Percentiles rank a stretch among this genome's conserved stretches.
These are phyloP conservation scores for Cadophora malorum DNA, from an alignment of 2,329 filamentous ascomycete genomes.

Conservation along the genomic window DNA sequence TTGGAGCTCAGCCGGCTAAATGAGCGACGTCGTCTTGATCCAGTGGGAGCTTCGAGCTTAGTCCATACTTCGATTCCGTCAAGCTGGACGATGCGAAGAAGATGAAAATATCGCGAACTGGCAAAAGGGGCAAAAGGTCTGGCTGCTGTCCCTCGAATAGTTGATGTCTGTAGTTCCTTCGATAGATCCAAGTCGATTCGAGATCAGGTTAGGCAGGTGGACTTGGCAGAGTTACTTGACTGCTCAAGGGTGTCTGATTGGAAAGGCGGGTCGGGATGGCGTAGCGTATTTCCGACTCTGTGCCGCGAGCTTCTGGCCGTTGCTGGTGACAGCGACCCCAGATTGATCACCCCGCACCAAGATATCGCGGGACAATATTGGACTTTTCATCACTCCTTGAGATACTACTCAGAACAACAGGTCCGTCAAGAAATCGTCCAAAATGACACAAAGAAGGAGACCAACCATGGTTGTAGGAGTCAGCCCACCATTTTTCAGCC, in stretches of 20 bases:
- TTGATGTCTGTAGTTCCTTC: not conserved
- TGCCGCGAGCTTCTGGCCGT: not conserved
- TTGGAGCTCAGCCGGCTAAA: constrained; percentile 31
- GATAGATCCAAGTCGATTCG: not conserved
- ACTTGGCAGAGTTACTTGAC: constrained; percentile 13
- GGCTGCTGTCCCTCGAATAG: constrained; percentile 1
- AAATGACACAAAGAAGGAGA: constrained; percentile 22
- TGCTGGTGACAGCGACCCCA: not conserved
- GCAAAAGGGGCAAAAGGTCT: not conserved
- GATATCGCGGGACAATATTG: constrained; percentile 2
- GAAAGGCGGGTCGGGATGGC: not conserved
- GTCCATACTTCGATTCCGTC: constrained; percentile 6
- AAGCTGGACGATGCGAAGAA: not conserved
- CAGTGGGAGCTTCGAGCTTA: constrained; percentile 18
- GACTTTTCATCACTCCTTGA: not conserved
- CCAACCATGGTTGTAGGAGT: constrained; percentile 26
- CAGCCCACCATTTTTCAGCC: constrained; percentile 19
- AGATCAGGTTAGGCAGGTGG: constrained; percentile 14
- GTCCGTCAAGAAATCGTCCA: constrained; percentile 26
- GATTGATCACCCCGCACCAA: not conserved
- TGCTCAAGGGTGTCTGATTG: not conserved
- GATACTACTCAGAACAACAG: constrained; percentile 19
- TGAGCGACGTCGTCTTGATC: constrained; percentile 15
- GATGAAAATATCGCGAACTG: not conserved
- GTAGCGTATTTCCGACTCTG: constrained; percentile 7